Base-by-base conservation (phyloP, 768 basidiomycete genomes). In the Kwoniella sp. region DNA sequence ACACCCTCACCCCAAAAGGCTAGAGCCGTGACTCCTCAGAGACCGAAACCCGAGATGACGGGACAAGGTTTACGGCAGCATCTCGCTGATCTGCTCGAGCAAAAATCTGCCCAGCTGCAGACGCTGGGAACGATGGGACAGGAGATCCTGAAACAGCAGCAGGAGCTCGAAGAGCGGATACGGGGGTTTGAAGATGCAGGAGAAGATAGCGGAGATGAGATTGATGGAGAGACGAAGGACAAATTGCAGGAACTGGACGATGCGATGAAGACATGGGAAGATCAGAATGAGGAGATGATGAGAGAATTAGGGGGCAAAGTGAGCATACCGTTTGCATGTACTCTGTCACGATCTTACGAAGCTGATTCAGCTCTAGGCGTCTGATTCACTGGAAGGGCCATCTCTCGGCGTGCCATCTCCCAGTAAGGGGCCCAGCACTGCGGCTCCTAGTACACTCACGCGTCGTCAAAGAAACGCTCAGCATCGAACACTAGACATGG, bases 71-170 rank as follows among this genome's bases (percentile, higher is more conserved):
- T 75, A 1, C 68, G 67, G 31, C 38, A 63, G 23, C 83, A 84
- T 38, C 83, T 86, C 7, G 82, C 84, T 65, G 70, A 72, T 22
- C 87, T 96, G 64, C 86, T 98, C 71, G 91, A 92, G 82, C 85
- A 84, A 79, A 97, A 97, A 84, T 91, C 93, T 81, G 87, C 88
- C 77, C 93, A 97, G 81, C 88, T 97, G 34, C 88, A 92, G 69
- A 90, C 92, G 69, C 92, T 92, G 4, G 93, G 91, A 38, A 89
- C 88, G 61, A 87, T 98, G 77, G 94, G 95, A 57, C 93, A 96
- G 82, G 90, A 91, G 80, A 87, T 98, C 73, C 88, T 97, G 67
- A 86, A 87, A 22, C 95, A 98, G 83, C 92, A 92, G 82, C 89
- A 91, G 82, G 91, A 95, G 77, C 86, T 97, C 67, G 92, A 96